phyloP scores from a whole-genome alignment of 306 rosid species.

The Trichosanthes truncata region DNA sequence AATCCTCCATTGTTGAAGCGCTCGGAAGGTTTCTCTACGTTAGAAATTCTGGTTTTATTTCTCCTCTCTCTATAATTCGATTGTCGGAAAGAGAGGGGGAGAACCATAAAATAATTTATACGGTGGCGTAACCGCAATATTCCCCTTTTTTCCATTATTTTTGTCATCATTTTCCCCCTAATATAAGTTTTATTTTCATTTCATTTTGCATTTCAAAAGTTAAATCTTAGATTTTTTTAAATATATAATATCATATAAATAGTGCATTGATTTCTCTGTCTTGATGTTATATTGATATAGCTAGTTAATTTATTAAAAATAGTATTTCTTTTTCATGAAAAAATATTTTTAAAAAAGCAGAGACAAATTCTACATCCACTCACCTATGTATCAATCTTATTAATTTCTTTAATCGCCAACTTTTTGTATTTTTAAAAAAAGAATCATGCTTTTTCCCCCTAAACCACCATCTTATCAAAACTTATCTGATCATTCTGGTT shows the following conservation, averaged over 20 bases:
- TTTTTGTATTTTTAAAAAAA: too few species aligned
- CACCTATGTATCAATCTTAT: neutral
- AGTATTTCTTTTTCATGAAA: too few species aligned
- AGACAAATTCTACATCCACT: neutral
- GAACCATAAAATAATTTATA: conserved; percentile 12
- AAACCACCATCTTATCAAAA: too few species aligned
- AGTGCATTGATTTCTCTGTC: neutral
- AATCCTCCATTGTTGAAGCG: conserved; percentile 46
- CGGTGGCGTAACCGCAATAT: conserved; percentile 39
- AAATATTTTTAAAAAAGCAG: too few species aligned
- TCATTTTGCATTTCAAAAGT: neutral
- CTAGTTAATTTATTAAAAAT: too few species aligned
- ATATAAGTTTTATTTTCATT: neutral
- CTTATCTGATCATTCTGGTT: too few species aligned
- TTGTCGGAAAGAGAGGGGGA: conserved; percentile 35
- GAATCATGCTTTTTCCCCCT: too few species aligned
- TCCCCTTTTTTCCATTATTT: neutral
- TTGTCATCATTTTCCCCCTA: conserved; percentile 6
- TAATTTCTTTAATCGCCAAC: neutral
- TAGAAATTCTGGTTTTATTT: neutral
- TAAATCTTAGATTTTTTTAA: neutral
- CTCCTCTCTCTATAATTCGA: conserved; percentile 35
- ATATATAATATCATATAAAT: neutral
- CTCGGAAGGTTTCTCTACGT: conserved; percentile 3
- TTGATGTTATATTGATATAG: neutral